phyloP scores from a whole-genome alignment of 352 stramenopile genomes.

The Aphanomyces invadans region DNA sequence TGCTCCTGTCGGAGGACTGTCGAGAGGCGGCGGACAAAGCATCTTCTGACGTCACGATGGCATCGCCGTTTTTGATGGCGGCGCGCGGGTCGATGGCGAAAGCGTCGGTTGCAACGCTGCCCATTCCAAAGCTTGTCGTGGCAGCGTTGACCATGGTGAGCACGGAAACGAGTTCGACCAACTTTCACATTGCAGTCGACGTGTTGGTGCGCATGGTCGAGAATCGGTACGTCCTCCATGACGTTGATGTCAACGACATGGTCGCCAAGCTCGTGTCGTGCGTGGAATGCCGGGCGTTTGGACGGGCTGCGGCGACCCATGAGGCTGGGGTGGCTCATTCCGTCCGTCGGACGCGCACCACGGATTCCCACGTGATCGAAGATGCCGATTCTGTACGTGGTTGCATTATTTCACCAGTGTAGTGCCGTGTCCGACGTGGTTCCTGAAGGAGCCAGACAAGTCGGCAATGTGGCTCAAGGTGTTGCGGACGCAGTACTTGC shows the following conservation, averaged over 20 bases:
- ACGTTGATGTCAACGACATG: conserved; percentile 81
- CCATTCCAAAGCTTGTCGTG: conserved; percentile 48
- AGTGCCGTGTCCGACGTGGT: too few relatives aligned
- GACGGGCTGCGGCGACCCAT: conserved; percentile 55
- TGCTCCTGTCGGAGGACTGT: background rate
- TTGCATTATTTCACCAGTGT: too few relatives aligned
- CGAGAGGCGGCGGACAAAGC: too few relatives aligned
- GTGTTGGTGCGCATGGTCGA: conserved; percentile 66
- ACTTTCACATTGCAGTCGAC: conserved; percentile 71
- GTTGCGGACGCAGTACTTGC: conserved; percentile 35
- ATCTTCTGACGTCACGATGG: too few relatives aligned
- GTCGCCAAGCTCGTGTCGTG: conserved; percentile 70
- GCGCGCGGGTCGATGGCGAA: conserved; percentile 28
- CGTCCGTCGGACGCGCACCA: too few relatives aligned
- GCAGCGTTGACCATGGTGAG: conserved; percentile 68
- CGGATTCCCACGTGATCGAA: background rate
- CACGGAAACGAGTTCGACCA: conserved; percentile 48
- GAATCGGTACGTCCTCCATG: conserved; percentile 66
- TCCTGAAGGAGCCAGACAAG: background rate
- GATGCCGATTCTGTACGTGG: too few relatives aligned
- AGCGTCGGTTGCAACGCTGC: conserved; percentile 38
- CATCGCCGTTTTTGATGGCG: conserved; percentile 72
- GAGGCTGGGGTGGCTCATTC: too few relatives aligned
- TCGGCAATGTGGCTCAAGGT: background rate
- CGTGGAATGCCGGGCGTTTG: conserved; percentile 77